These are phyloP conservation scores for Trametes coccinea DNA, from an alignment of 768 basidiomycete species.

Conservation along the genomic window DNA sequence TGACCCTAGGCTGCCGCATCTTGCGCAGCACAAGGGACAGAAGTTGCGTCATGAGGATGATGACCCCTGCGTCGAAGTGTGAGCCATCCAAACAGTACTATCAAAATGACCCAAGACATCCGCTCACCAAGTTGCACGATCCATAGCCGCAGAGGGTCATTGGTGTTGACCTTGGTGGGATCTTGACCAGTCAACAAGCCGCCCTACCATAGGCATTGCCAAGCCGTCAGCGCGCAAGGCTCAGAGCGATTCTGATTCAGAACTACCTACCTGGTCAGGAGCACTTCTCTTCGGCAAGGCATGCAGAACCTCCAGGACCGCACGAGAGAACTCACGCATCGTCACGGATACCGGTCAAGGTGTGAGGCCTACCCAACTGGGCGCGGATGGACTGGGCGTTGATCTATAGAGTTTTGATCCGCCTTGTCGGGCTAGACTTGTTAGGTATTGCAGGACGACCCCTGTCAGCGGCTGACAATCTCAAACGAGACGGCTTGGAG, in stretches of 20 bases:
- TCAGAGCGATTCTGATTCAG: too few relatives aligned
- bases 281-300: not conserved
- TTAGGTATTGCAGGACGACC: too few relatives aligned
- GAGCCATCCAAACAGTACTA: too few relatives aligned
- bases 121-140: conserved; percentile 69
- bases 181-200: not conserved
- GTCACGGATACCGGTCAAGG: not conserved
- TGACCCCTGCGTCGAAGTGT: conserved; percentile 53
- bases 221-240: too few relatives aligned
- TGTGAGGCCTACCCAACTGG: not conserved
- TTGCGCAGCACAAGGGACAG: conserved; percentile 63
- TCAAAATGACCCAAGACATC: too few relatives aligned
- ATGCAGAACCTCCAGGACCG: not conserved
- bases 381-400: too few relatives aligned
- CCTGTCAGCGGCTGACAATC: too few relatives aligned
- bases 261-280: not conserved
- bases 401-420: too few relatives aligned
- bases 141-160: conserved; percentile 77
- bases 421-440: too few relatives aligned
- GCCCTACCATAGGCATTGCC: not conserved
- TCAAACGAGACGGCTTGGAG: too few relatives aligned
- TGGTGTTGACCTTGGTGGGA: conserved; percentile 34
- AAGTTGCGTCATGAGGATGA: conserved; percentile 76
- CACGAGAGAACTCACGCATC: not conserved
- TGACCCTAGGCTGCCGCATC: conserved; percentile 89